A percentile compares a stretch with the other conserved stretches of the same genome.
phyloP scores from a whole-genome alignment of 805 yeast species.

The Candida oleophila region DNA sequence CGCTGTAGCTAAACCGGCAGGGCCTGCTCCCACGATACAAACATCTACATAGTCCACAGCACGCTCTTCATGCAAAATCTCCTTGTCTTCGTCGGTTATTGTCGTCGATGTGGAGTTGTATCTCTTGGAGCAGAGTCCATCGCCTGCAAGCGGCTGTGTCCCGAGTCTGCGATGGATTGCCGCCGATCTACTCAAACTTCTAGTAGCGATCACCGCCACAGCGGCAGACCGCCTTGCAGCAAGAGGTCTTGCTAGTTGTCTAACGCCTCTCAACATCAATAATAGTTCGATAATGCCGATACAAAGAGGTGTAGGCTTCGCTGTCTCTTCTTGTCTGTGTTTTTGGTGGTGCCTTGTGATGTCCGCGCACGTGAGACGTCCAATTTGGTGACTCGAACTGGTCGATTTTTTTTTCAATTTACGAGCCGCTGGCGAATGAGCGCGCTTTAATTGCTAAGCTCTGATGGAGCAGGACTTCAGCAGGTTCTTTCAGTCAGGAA shows the following conservation, averaged over 20 bases:
- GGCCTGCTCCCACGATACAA: constrained; percentile 96
- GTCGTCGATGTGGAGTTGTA: neutral
- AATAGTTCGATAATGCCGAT: too few species aligned
- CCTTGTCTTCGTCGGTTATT: constrained; percentile 42
- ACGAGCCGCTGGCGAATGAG: constrained; percentile 1
- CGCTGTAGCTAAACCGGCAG: constrained; percentile 95
- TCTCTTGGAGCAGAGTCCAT: neutral
- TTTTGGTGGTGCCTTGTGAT: neutral
- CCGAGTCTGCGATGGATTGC: neutral
- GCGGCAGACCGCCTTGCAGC: neutral
- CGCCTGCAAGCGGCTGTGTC: neutral
- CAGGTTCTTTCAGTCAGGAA: too few species aligned
- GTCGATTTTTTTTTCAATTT: neutral
- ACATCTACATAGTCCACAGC: constrained; percentile 89
- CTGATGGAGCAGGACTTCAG: too few species aligned
- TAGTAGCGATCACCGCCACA: neutral
- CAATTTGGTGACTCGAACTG: neutral
- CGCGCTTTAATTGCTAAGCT: neutral
- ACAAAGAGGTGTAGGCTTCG: too few species aligned
- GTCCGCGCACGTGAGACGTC: neutral
- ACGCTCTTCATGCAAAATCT: constrained; percentile 57
- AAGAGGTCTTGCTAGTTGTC: neutral
- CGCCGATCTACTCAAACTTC: neutral
- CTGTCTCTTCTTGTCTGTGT: too few species aligned
- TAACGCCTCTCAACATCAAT: neutral